Conservation (phyloP, 805 yeast species). For the Teunomyces panamensis region DNA sequence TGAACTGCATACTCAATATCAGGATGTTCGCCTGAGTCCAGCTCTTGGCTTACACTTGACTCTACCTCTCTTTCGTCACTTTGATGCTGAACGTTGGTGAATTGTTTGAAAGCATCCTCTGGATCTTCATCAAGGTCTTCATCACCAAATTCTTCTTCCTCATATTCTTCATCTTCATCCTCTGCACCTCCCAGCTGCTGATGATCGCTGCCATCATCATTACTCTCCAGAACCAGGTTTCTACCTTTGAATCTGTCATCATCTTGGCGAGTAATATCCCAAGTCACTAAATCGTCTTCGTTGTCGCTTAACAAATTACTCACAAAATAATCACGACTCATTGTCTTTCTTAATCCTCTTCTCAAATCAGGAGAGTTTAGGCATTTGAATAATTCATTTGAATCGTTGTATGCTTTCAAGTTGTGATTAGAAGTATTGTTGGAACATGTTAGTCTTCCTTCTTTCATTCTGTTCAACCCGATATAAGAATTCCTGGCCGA, state of each 20-base stretch:
- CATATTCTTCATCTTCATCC: neutral
- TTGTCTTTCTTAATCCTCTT: conserved; percentile 9
- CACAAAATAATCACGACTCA: conserved; percentile 1
- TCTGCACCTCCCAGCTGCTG: neutral
- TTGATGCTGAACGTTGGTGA: neutral
- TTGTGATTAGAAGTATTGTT: conserved; percentile 17
- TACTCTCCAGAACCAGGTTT: neutral
- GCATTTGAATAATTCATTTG: conserved; percentile 13
- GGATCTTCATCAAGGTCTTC: neutral
- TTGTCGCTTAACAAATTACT: conserved; percentile 6
- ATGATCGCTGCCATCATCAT: neutral
- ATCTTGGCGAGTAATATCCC: conserved; percentile 1
- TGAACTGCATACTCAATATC: neutral
- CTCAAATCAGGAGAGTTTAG: conserved; percentile 26
- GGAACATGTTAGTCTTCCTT: conserved; percentile 19
- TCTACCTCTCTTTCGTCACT: neutral
- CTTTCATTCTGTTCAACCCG: conserved; percentile 39
- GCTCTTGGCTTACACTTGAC: neutral
- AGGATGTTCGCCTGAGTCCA: neutral
- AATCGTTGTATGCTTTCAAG: conserved; percentile 12
- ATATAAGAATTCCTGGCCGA: conserved; percentile 35
- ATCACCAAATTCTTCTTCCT: neutral
- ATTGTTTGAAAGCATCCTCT: too few species aligned
- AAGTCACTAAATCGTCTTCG: conserved; percentile 10
- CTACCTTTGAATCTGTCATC: neutral